Percentiles rank a stretch among this genome's conserved stretches.
Conservation (phyloP, 2,329 filamentous ascomycete genomes). For the Colletotrichum karsti region DNA sequence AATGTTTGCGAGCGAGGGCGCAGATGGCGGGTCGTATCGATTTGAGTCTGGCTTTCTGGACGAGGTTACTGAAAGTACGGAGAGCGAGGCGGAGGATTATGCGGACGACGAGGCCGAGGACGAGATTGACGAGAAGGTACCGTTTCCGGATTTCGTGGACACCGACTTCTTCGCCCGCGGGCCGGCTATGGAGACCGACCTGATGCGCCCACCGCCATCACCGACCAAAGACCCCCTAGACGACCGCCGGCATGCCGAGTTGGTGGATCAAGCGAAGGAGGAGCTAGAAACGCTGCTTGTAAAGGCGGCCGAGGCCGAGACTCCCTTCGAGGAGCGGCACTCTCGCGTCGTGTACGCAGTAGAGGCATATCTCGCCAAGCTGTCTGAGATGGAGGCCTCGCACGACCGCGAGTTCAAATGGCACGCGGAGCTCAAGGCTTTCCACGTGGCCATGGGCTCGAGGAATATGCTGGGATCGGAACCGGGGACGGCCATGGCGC, state of each 20-base stretch:
- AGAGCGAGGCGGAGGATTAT: not conserved
- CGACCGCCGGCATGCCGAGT: not conserved
- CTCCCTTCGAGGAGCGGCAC: conserved; percentile 16
- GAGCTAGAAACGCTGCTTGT: conserved; percentile 12
- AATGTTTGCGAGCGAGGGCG: conserved; percentile 21
- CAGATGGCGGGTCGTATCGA: conserved; percentile 1
- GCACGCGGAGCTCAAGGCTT: conserved; percentile 12
- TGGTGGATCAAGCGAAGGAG: conserved; percentile 9
- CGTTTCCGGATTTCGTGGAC: conserved; percentile 8
- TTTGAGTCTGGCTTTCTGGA: not conserved
- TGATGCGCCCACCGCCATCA: not conserved
- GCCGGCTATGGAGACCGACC: not conserved
- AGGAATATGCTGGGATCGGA: conserved; percentile 1
- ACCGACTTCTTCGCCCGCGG: not conserved
- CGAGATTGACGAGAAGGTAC: not conserved
- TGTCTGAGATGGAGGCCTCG: conserved; percentile 11
- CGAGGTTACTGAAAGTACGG: not conserved
- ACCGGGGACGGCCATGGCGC: not conserved
- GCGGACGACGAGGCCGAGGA: conserved; percentile 12
- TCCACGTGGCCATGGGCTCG: conserved; percentile 2
- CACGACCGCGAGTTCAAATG: conserved; percentile 23
- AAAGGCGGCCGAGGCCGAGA: conserved; percentile 1
- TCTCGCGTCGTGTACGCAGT: conserved; percentile 16
- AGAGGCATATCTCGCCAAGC: conserved; percentile 15
- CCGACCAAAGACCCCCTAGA: not conserved